Base-by-base conservation (phyloP, 345 rosid species). In the Lepidium didymum region DNA sequence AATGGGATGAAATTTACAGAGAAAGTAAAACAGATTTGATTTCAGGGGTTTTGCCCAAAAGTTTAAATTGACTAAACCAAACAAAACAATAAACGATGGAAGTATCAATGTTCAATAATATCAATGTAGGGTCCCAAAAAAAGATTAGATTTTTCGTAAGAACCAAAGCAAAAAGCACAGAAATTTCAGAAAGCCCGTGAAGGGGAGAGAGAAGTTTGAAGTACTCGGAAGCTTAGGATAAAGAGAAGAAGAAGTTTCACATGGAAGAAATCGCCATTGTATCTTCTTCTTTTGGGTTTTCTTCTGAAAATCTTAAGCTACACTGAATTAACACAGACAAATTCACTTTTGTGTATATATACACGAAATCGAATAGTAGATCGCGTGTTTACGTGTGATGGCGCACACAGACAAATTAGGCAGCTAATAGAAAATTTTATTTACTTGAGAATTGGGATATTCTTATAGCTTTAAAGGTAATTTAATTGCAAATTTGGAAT, bases 211-310 rank as follows among this genome's bases (percentile, higher is more conserved):
- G 47, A 52, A 55, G 72, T 23, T 27, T 42, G 29, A 70, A 58
- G 76, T 82, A 85, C 85, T 80, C 72, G 69, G 72, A 73, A 67
- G 74, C 56, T 61, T 25, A 70, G 69, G 69, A 13, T 62, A 44
- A 29, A 29, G 58, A 50, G 25, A 7, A 47, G 6, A 27, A 29
- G 33, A 29, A 46, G 7, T 38, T 29, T 70, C 42, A 55, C 45
- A 37, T 19, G 34, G 69, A 41, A 13, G 38, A 61, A 62, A 74
- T 54, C 69, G 69, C 64, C 46, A 52, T 23, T 51, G 33, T 33
- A 18, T 33, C 58, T 59, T 54, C 74, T 33, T 41, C 21, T 18
- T 0, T 53, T 27, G 69, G 52, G 52, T 67, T 60, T 9, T 14
- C 52, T 68, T 72, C 6, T 13, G 29, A 3, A 59, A 75, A 72